Evolutionary conservation across 2,329 filamentous ascomycete species (phyloP), one percentile per base, ranked within the genome.

Genomic region (Colletotrichum sp.): DNA sequence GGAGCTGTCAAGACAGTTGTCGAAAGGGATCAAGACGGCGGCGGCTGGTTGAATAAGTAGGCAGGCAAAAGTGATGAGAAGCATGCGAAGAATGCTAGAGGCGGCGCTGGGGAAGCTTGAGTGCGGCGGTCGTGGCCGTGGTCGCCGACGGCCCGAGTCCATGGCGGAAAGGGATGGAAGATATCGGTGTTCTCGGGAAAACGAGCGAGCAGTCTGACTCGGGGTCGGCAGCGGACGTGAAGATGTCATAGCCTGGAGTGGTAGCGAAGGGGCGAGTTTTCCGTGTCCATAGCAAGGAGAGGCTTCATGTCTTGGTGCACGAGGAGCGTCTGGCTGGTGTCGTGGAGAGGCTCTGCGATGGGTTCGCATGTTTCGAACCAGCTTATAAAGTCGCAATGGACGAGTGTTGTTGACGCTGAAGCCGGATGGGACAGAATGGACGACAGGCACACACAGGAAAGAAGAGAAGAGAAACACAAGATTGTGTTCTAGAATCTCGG

Each of bases 1-100:
- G 68, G 90, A 89, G 75, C 90, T 87, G 64, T 88, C 84, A 34
- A 98, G 89, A 86, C 96, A 99, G 85, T 98, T 98, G n/a, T 94
- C 89, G 84, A 98, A 97, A 74, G 92, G 88, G 76, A 98, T 86
- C 80, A 92, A 91, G 60, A 92, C 95, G 65, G 94, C 95, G 55
- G 86, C 83, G 30, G 85, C 87, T 10, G 90, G 88, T 59, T 82
- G 82, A 10, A 86, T 72, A 75, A 86, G 81, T 30, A 86, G 79
- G 72, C 84, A 81, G 70, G 84, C 79, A 70, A 88, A 77, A 62
- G 90, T 75, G 62, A 87, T 68, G 74, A 88, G 74, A 76, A 85
- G 66, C 60, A 79, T 76, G 55, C 79, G 70, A n/a, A 76, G 59
- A 36, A 77, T 44, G 16, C 60, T 28, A 55, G 68, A 69, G 64